Conservation (phyloP, 805 yeast species). For the Cyberlindnera saturnus region DNA sequence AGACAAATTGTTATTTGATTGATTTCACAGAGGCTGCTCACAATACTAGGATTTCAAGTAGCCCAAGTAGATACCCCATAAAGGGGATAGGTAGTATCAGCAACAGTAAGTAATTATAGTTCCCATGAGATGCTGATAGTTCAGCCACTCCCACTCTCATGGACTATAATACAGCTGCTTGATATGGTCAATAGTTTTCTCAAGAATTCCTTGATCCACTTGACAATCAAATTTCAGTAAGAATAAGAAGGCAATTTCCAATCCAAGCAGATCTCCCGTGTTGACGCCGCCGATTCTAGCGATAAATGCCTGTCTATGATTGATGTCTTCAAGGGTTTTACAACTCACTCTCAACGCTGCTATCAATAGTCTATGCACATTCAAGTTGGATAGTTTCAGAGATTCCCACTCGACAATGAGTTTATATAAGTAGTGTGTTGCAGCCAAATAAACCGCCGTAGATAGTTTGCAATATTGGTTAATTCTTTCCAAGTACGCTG, state of each 20-base stretch:
- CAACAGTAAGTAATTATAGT: too few species aligned
- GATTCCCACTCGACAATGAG: constrained; percentile 11
- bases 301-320: constrained; percentile 36
- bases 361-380: constrained; percentile 38
- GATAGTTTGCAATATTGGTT: constrained; percentile 24
- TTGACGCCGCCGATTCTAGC: constrained; percentile 42
- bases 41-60: too few species aligned
- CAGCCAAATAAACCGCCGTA: constrained; percentile 24
- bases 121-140: background rate
- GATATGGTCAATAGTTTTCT: constrained; percentile 1
- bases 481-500: constrained; percentile 24
- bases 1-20: too few species aligned
- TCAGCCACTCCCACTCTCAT: background rate
- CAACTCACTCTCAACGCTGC: constrained; percentile 42
- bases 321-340: constrained; percentile 41
- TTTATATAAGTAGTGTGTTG: constrained; percentile 22
- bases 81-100: too few species aligned
- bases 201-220: constrained; percentile 17
- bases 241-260: constrained; percentile 47
- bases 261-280: constrained; percentile 35
- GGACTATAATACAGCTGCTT: constrained; percentile 1
- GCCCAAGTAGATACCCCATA: too few species aligned
- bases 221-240: constrained; percentile 43
- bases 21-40: too few species aligned
- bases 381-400: constrained; percentile 29